These are phyloP conservation scores for Penicillium paneum DNA, from an alignment of 2,329 filamentous ascomycete genomes.

Conservation along the genomic window DNA sequence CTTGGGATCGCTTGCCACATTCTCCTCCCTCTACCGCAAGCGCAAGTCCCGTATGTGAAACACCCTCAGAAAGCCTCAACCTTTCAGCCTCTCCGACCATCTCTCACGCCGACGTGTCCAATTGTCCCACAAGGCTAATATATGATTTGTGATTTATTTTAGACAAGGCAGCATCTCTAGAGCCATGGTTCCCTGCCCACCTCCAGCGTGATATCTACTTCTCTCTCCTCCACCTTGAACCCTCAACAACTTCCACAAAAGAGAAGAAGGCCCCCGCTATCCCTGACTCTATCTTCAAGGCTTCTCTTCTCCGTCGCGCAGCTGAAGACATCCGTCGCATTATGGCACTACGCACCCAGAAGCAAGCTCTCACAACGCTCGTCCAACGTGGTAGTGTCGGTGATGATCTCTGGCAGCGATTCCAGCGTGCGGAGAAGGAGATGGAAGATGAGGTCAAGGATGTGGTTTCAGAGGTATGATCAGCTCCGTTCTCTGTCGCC, in stretches of 20 bases:
- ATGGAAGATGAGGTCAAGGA: slow-evolving; percentile 95
- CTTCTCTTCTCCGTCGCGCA: slow-evolving; percentile 82
- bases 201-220: slow-evolving; percentile 93
- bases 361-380: slow-evolving; percentile 78
- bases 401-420: slow-evolving; percentile 92
- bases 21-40: slow-evolving; percentile 89
- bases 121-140: slow-evolving; percentile 13
- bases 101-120: background rate
- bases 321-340: slow-evolving; percentile 91
- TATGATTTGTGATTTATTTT: slow-evolving; percentile 11
- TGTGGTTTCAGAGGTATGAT: slow-evolving; percentile 79
- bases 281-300: slow-evolving; percentile 81
- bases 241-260: slow-evolving; percentile 47
- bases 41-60: slow-evolving; percentile 70
- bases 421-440: slow-evolving; percentile 89
- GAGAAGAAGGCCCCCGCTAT: slow-evolving; percentile 66
- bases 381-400: slow-evolving; percentile 89
- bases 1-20: slow-evolving; percentile 82
- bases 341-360: slow-evolving; percentile 81
- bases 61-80: background rate
- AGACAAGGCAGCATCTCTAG: slow-evolving; percentile 75
- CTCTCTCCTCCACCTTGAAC: slow-evolving; percentile 77
- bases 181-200: slow-evolving; percentile 91
- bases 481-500: background rate
- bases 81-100: slow-evolving; percentile 1